Evolutionary conservation across 1,284 basidiomycete genomes (phyloP).

Genomic region (Phellopilus nigrolimitatus): DNA sequence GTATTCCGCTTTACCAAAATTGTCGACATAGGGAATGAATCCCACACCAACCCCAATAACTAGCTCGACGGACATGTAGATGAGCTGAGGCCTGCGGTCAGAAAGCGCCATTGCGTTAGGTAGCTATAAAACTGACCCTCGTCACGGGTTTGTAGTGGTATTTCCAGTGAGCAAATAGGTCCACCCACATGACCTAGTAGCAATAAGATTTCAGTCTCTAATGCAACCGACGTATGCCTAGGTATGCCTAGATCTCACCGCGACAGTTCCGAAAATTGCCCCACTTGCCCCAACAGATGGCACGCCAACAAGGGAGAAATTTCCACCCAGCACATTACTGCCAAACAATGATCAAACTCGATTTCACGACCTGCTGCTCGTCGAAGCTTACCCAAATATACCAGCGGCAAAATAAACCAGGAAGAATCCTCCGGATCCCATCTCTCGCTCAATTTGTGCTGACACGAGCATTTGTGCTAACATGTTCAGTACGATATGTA

Average conservation of each 20-base stretch:
- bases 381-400: conserved; percentile 69
- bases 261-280: conserved; percentile 90
- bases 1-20: conserved; percentile 56
- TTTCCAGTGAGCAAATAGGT: conserved; percentile 90
- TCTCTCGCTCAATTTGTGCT: conserved; percentile 81
- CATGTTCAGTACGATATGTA: conserved; percentile 88
- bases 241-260: conserved; percentile 52
- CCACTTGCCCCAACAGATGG: conserved; percentile 93
- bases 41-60: conserved; percentile 83
- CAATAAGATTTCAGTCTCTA: no score
- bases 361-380: conserved; percentile 6
- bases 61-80: conserved; percentile 82
- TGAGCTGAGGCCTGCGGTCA: conserved; percentile 42
- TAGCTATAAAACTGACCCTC: conserved; percentile 45
- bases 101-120: not conserved
- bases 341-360: conserved; percentile 11
- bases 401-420: conserved; percentile 86
- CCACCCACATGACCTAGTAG: conserved; percentile 74
- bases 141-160: conserved; percentile 76
- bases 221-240: no score
- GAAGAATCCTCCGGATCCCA: conserved; percentile 80
- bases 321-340: conserved; percentile 84
- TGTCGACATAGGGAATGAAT: conserved; percentile 77
- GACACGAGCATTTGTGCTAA: conserved; percentile 78
- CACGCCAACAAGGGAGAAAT: conserved; percentile 85